A percentile compares a stretch with the other conserved stretches of the same genome.
phyloP scores from a whole-genome alignment of 1,284 basidiomycete species.

The Fomitopsis betulina region DNA sequence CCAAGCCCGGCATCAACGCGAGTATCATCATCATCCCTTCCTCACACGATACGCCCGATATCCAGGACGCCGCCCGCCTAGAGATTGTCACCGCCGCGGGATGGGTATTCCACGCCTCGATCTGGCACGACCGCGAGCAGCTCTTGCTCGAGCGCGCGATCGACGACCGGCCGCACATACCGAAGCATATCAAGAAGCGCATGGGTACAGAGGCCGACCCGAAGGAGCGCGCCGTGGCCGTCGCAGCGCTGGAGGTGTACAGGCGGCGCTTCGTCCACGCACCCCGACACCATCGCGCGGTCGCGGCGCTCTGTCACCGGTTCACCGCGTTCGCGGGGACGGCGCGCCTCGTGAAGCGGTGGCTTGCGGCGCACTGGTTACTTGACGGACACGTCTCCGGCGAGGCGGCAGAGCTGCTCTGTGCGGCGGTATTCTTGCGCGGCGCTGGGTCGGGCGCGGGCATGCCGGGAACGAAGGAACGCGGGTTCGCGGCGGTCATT shows the following conservation, averaged over 20 bases:
- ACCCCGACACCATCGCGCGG: slow-evolving; percentile 82
- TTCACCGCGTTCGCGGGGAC: slow-evolving; percentile 82
- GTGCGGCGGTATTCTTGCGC: slow-evolving; percentile 61
- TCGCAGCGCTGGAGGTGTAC: slow-evolving; percentile 65
- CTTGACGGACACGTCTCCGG: slow-evolving; percentile 62
- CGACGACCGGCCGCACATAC: slow-evolving; percentile 35
- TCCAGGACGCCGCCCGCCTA: slow-evolving; percentile 69
- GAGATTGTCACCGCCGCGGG: slow-evolving; percentile 82
- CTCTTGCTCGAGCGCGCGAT: slow-evolving; percentile 74
- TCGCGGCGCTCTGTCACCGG: slow-evolving; percentile 78
- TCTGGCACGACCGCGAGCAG: slow-evolving; percentile 88
- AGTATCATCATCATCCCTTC: slow-evolving; percentile 56
- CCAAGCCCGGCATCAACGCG: slow-evolving; percentile 48
- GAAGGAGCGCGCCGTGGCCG: slow-evolving; percentile 49
- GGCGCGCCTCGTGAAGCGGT: slow-evolving; percentile 86
- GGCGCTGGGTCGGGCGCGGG: slow-evolving; percentile 30
- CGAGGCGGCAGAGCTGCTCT: slow-evolving; percentile 84
- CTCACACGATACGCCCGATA: slow-evolving; percentile 42
- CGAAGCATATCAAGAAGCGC: slow-evolving; percentile 34
- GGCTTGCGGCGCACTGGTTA: slow-evolving; percentile 91
- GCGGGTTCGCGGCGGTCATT: slow-evolving; percentile 81
- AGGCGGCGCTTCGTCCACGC: slow-evolving; percentile 69
- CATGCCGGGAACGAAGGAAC: slow-evolving; percentile 65
- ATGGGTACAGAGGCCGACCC: slow-evolving; percentile 28
- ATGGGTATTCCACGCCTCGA: slow-evolving; percentile 81